These are phyloP conservation scores for Durusdinium trenchii DNA, from an alignment of 73 alveolate genomes.

Conservation along the genomic window DNA sequence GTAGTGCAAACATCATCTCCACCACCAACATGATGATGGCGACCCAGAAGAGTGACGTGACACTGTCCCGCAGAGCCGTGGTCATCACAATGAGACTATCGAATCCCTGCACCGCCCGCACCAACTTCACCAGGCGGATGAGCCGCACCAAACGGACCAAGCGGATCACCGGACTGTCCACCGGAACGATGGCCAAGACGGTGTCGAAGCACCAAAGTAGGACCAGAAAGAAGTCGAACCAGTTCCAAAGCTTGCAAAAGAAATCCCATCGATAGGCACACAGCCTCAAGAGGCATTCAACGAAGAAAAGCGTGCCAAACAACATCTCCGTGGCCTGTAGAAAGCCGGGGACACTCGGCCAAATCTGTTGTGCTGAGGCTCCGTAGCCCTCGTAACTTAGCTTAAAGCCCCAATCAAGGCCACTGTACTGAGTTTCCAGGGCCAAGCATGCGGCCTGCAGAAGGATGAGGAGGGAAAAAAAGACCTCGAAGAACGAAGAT, in stretches of 20 bases:
- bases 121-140: slow-evolving; percentile 77
- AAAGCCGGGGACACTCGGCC: slow-evolving; percentile 49
- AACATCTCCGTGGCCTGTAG: slow-evolving; percentile 20
- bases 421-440: slow-evolving; percentile 54
- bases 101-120: slow-evolving; percentile 84
- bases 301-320: slow-evolving; percentile 44
- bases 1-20: slow-evolving; percentile 93
- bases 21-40: slow-evolving; percentile 91
- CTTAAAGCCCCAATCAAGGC: slow-evolving; percentile 70
- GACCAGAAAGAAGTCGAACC: slow-evolving; percentile 20
- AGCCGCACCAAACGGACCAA: slow-evolving; percentile 77
- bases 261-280: not conserved
- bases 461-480: slow-evolving; percentile 56
- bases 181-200: slow-evolving; percentile 47
- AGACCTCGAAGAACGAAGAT: not conserved
- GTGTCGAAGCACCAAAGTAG: slow-evolving; percentile 54
- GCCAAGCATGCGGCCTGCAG: slow-evolving; percentile 73
- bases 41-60: slow-evolving; percentile 77
- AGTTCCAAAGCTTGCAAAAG: slow-evolving; percentile 25
- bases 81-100: slow-evolving; percentile 78
- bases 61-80: slow-evolving; percentile 71
- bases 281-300: slow-evolving; percentile 24
- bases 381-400: slow-evolving; percentile 41
- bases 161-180: slow-evolving; percentile 68
- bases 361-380: slow-evolving; percentile 7